Evolutionary conservation across 2,329 filamentous ascomycete species (phyloP), one percentile per base, ranked within the genome.

Genomic region (Nannizziopsis barbatae): DNA sequence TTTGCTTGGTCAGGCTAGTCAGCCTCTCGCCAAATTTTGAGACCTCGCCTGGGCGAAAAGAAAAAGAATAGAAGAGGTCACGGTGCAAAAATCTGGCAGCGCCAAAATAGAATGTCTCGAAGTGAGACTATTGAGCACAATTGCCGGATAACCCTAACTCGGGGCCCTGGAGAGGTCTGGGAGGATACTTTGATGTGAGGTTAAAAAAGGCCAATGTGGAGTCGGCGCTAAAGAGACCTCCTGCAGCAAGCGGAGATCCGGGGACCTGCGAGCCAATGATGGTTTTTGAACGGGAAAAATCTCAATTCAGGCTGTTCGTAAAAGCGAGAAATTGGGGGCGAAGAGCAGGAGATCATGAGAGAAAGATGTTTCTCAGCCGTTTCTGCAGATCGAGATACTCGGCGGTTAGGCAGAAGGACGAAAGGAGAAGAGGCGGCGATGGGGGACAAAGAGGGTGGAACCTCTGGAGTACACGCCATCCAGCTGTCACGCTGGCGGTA

Each of bases 121-220:
- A 47, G 45, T 47, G 38, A 47, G 45, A 47, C 45, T 9, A 7
- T 5, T 32, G 22, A 8, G 38, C 20, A 17, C 27, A 47, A 47
- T 41, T 47, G 45, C 10, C 37, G 20, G 14, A 17, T 6, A 31
- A 22, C 17, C 27, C 8, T 15, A 27, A 15, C 22, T 30, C 9
- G 6, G 33, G 7, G 33, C 17, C 22, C 3, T 12, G 5, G 17
- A 20, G 31, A n/a, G 14, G 31, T 17, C 12, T 22, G n/a, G 11
- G 22, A 33, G 27, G 41, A 44, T 37, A 37, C 42, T 38, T 36
- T 15, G 42, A 38, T 17, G 42, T 17, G 32, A 37, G 33, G 42
- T 37, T 14, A 17, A 31, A 9, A 42, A 45, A 17, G 42, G n/a
- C 27, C 15, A 32, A 14, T 4, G 42, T 35, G 42, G 31, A 35